Percentiles rank a stretch among this genome's conserved stretches.
Evolutionary conservation across 1,284 basidiomycete species (phyloP).

Genomic region (Ustilago crameri): DNA sequence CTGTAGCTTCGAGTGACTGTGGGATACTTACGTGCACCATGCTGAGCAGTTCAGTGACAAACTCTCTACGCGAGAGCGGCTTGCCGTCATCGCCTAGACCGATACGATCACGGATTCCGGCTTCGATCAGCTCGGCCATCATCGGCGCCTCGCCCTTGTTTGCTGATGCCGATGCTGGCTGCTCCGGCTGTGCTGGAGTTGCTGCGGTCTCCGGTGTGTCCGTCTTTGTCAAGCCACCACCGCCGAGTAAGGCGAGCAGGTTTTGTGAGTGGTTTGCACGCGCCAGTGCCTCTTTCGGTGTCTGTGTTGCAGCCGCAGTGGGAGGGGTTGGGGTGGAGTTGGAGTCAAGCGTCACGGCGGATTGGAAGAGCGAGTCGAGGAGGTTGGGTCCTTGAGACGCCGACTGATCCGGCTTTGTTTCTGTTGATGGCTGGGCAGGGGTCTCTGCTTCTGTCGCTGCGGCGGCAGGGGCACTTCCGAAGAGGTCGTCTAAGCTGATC

Average conservation of each 20-base stretch:
- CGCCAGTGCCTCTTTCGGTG: background rate
- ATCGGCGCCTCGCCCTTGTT: conserved; percentile 51
- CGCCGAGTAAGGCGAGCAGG: conserved; percentile 20
- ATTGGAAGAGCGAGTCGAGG: conserved; percentile 38
- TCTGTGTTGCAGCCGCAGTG: background rate
- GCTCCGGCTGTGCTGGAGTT: background rate
- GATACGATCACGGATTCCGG: conserved; percentile 68
- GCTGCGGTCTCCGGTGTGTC: conserved; percentile 1
- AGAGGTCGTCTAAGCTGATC: conserved; percentile 45
- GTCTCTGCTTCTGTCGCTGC: background rate
- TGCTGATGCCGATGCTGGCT: background rate
- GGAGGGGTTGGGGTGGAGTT: background rate
- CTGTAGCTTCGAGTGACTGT: no score
- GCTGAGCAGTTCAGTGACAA: conserved; percentile 76
- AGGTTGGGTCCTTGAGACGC: conserved; percentile 11
- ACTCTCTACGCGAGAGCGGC: conserved; percentile 73
- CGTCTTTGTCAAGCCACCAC: background rate
- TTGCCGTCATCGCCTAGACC: conserved; percentile 62
- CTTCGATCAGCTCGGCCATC: conserved; percentile 70
- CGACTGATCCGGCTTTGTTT: background rate
- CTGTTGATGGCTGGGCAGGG: background rate
- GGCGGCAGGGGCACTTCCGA: conserved; percentile 15
- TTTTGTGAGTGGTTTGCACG: conserved; percentile 13
- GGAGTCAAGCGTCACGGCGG: conserved; percentile 21
- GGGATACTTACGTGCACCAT: conserved; percentile 79